A percentile compares a stretch with the other conserved stretches of the same genome.
Evolutionary conservation across 1,284 basidiomycete genomes (phyloP).

Genomic region (Taiwanofungus camphoratus): DNA sequence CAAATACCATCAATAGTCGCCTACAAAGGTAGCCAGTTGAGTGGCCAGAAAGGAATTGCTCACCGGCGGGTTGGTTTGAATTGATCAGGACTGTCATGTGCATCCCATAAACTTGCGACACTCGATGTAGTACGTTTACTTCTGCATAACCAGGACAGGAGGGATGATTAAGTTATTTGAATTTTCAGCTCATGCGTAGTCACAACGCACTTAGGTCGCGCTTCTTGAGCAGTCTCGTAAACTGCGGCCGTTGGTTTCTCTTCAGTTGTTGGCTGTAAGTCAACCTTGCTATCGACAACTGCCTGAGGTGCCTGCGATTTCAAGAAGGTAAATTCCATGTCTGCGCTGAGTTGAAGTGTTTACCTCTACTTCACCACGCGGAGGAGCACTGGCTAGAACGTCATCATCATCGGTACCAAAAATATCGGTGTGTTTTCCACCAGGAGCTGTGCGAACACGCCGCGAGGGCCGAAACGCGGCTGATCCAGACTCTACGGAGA

Average conservation of each 20-base stretch:
- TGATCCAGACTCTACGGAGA: conserved; percentile 9
- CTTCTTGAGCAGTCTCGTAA: neutral
- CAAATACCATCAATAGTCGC: conserved; percentile 1
- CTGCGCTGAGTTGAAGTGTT: too few relatives aligned
- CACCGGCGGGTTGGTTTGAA: conserved; percentile 68
- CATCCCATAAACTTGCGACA: conserved; percentile 37
- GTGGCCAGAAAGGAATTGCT: conserved; percentile 3
- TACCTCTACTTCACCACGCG: conserved; percentile 2
- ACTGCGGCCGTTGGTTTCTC: neutral
- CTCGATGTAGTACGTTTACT: conserved; percentile 11
- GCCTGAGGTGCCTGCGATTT: too few relatives aligned
- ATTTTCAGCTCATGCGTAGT: neutral
- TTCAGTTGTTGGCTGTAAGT: too few relatives aligned
- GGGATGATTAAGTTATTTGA: too few relatives aligned
- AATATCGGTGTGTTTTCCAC: conserved; percentile 42
- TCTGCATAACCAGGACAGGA: conserved; percentile 6
- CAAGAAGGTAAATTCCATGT: neutral
- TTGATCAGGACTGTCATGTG: conserved; percentile 32
- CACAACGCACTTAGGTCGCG: neutral
- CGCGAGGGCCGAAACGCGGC: conserved; percentile 42
- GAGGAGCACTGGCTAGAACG: conserved; percentile 33
- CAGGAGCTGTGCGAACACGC: conserved; percentile 45
- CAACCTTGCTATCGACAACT: too few relatives aligned
- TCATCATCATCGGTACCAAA: conserved; percentile 39
- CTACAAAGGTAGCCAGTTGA: neutral